A percentile compares a stretch with the other conserved stretches of the same genome.
These are phyloP conservation scores for Oryza australiensis DNA, from an alignment of 176 grass and related monocot genomes.

Conservation along the genomic window DNA sequence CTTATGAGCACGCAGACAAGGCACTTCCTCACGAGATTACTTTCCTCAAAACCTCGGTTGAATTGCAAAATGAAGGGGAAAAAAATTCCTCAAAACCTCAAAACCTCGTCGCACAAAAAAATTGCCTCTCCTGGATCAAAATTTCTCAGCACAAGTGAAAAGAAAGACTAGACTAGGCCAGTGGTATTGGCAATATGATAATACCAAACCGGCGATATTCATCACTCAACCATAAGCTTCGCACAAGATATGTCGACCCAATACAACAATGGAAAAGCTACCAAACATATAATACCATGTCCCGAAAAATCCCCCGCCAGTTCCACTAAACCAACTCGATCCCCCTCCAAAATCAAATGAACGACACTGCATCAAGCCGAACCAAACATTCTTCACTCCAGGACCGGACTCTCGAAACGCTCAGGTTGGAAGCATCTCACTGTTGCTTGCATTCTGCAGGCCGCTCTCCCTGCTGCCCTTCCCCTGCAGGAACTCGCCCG, in stretches of 20 bases:
- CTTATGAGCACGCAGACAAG: neutral
- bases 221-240: conserved; percentile 37
- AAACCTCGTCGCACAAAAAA: neutral
- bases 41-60: neutral
- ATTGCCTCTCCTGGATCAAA: neutral
- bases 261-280: conserved; percentile 50
- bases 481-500: conserved; percentile 35
- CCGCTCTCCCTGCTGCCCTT: conserved; percentile 72
- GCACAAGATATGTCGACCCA: conserved; percentile 42
- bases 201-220: conserved; percentile 34
- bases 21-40: neutral
- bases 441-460: conserved; percentile 94
- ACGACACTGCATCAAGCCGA: conserved; percentile 41
- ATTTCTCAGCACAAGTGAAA: conserved; percentile 36
- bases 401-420: conserved; percentile 18
- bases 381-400: conserved; percentile 40
- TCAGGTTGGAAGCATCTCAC: conserved; percentile 34
- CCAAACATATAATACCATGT: conserved; percentile 48
- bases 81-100: no score
- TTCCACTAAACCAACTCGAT: conserved; percentile 31
- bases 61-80: neutral
- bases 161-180: conserved; percentile 15
- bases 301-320: conserved; percentile 30
- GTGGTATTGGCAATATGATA: conserved; percentile 38
- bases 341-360: conserved; percentile 33